Base-by-base conservation (phyloP, 495 filamentous ascomycete genomes). In the Penicillium roqueforti region DNA sequence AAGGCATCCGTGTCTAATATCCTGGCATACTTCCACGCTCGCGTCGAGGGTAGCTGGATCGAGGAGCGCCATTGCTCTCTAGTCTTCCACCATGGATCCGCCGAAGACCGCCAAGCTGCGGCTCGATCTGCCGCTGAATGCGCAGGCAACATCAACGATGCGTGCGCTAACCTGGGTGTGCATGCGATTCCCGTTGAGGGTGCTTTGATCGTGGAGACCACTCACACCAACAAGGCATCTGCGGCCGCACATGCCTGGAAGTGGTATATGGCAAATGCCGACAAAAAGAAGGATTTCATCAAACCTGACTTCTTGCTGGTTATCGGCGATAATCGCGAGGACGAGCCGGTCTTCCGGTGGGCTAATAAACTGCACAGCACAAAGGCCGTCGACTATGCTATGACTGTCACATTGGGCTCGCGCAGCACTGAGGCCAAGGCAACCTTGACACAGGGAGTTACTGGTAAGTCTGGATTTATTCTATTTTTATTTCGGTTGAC, bases 331-430 rank as follows among this genome's bases (percentile, higher is more conserved):
- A 87, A 88, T 39, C 87, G 92, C 6, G 92, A 96, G 53, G 92
- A 97, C 59, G 92, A 96, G 65, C 85, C 89, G 42, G 85, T 95
- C 20, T 97, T 92, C 76, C 87, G 85, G 31, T 97, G 92, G 92
- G 92, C 91, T 25, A 95, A 96, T 69, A 76, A 83, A 29, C 69
- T 95, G 25, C 75, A 74, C 20, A 74, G 71, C 1, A 68, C 72
- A 32, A 74, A 77, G 26, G 68, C 63, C 6, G 76, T 95, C 39
- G 68, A 83, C 31, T 77, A 89, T 51, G 86, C 90, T 6, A 83
- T 85, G 59, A 95, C 90, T 1, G 90, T 96, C 18, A 90, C 84
- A 47, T 72, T 97, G 48, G 91, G 92, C 14, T 87, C 76, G 58
- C 76, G 91, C 41, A 95, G 90, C 70, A 96, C 91, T 0, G 88